Percentiles rank a stretch among this genome's conserved stretches.
These are phyloP conservation scores for Sarocladium strictum DNA, from an alignment of 2,329 filamentous ascomycete genomes.

Conservation along the genomic window DNA sequence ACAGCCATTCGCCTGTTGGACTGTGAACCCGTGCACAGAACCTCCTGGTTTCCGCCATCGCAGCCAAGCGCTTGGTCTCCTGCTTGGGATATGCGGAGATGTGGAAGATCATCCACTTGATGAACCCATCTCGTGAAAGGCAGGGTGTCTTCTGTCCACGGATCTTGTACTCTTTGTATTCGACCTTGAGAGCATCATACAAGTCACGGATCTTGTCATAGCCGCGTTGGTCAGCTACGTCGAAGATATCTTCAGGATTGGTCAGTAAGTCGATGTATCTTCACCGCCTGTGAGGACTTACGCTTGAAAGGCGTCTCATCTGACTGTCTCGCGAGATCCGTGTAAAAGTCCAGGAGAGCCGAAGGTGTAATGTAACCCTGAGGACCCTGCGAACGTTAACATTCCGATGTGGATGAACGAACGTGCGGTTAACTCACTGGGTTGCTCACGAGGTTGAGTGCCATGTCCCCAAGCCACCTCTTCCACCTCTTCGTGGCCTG, in stretches of 20 bases:
- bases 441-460: background rate
- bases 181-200: background rate
- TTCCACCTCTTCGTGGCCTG: background rate
- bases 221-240: background rate
- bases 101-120: conserved; percentile 64
- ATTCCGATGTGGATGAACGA: background rate
- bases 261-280: too few relatives aligned
- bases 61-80: conserved; percentile 65
- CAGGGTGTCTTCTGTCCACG: conserved; percentile 50
- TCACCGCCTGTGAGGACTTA: background rate
- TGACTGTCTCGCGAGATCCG: too few relatives aligned
- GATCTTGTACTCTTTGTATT: conserved; percentile 41
- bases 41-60: conserved; percentile 46
- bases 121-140: conserved; percentile 62
- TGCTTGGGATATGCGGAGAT: conserved; percentile 71
- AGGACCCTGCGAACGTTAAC: background rate
- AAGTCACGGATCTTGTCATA: background rate
- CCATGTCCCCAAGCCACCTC: background rate
- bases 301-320: background rate
- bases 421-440: background rate
- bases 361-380: too few relatives aligned
- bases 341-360: too few relatives aligned
- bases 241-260: background rate
- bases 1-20: background rate
- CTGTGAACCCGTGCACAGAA: background rate